Evolutionary conservation across 768 basidiomycete species (phyloP).

Genomic region (Paxillus ammoniavirescens): DNA sequence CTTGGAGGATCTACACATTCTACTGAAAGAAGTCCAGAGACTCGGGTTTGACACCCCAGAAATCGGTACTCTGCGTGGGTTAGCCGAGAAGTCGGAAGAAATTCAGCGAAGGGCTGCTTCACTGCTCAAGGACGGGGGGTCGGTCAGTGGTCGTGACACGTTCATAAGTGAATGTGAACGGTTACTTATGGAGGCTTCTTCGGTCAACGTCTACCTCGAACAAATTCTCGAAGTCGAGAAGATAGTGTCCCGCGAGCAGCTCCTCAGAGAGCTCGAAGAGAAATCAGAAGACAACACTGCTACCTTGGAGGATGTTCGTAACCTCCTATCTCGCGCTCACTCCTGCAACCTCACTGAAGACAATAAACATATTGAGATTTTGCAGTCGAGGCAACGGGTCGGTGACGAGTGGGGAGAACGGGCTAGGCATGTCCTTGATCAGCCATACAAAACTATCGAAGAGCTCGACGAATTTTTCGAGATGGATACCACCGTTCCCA

Average conservation of each 20-base stretch:
- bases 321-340: slow-evolving; percentile 67
- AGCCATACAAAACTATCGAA: slow-evolving; percentile 70
- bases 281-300: slow-evolving; percentile 64
- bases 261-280: slow-evolving; percentile 73
- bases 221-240: slow-evolving; percentile 77
- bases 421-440: slow-evolving; percentile 62
- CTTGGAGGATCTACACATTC: slow-evolving; percentile 64
- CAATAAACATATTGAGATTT: slow-evolving; percentile 60
- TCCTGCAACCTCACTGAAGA: slow-evolving; percentile 63
- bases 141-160: slow-evolving; percentile 48
- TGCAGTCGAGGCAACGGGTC: slow-evolving; percentile 61
- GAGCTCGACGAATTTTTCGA: slow-evolving; percentile 74
- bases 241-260: slow-evolving; percentile 76
- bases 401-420: slow-evolving; percentile 79
- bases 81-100: slow-evolving; percentile 65
- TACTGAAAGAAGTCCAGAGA: slow-evolving; percentile 69
- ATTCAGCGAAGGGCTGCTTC: slow-evolving; percentile 53
- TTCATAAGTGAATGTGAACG: slow-evolving; percentile 71
- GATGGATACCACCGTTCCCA: slow-evolving; percentile 78
- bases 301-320: slow-evolving; percentile 75
- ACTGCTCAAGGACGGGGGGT: slow-evolving; percentile 45
- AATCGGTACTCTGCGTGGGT: slow-evolving; percentile 50
- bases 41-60: slow-evolving; percentile 87
- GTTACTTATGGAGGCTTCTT: slow-evolving; percentile 65
- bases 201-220: slow-evolving; percentile 81